phyloP scores from a whole-genome alignment of 192 early-diverging fungal genomes.

The Spizellomyces punctatus region DNA sequence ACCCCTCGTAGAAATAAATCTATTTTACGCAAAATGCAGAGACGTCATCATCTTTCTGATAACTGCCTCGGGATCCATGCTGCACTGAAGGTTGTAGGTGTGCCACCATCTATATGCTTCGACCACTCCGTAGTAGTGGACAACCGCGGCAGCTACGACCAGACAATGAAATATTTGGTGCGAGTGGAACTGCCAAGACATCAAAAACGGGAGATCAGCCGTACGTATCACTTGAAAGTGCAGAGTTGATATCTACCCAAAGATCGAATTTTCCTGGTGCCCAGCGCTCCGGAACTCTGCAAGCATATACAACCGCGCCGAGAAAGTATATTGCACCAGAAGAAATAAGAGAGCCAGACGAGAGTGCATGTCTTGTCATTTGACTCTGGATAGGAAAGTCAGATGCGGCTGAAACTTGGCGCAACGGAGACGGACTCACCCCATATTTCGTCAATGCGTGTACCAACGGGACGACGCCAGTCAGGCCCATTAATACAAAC shows the following conservation, averaged over 20 bases:
- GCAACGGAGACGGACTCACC: constrained; percentile 9
- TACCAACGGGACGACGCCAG: constrained; percentile 22
- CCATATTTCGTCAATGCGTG: constrained; percentile 32
- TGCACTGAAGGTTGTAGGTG: constrained; percentile 23
- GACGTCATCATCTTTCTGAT: too few relatives aligned
- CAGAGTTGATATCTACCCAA: constrained; percentile 42
- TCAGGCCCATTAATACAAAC: constrained; percentile 31
- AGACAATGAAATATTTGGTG: constrained; percentile 93
- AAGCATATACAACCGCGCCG: constrained; percentile 87
- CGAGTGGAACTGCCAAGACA: constrained; percentile 51
- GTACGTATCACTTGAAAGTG: background rate
- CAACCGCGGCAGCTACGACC: constrained; percentile 71
- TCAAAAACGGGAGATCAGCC: background rate
- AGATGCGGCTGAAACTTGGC: constrained; percentile 5
- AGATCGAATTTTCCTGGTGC: constrained; percentile 84
- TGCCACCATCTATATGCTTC: constrained; percentile 30
- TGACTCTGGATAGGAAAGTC: constrained; percentile 6
- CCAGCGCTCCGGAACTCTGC: constrained; percentile 82
- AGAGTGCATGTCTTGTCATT: constrained; percentile 28
- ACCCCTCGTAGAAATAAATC: too few relatives aligned
- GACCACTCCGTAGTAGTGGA: constrained; percentile 58
- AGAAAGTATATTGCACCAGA: constrained; percentile 74
- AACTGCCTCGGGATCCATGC: background rate
- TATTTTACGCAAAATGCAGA: too few relatives aligned
- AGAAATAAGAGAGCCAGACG: constrained; percentile 21